These are phyloP conservation scores for Daldinia sp. DNA, from an alignment of 2,329 filamentous ascomycete genomes.

Conservation along the genomic window DNA sequence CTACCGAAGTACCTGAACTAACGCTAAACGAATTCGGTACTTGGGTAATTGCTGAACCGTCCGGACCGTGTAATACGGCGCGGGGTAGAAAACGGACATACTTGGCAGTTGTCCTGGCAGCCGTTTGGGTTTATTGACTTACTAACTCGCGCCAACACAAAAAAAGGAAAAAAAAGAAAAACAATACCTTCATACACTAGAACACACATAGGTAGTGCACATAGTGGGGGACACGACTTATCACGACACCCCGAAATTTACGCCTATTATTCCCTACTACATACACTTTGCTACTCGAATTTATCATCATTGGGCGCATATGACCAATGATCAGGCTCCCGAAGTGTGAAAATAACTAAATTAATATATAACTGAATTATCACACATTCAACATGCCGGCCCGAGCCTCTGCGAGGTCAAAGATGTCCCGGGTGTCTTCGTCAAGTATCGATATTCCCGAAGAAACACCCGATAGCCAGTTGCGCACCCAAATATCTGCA, in stretches of 20 bases:
- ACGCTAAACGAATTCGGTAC: neutral
- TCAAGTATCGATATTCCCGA: constrained; percentile 68
- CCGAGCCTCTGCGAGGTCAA: constrained; percentile 61
- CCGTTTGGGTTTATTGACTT: constrained; percentile 38
- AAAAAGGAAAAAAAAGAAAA: neutral
- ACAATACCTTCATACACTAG: neutral
- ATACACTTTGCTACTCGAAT: neutral
- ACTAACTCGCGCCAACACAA: constrained; percentile 6
- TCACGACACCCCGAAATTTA: neutral
- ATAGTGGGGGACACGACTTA: neutral
- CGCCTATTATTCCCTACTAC: neutral
- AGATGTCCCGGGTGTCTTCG: constrained; percentile 62
- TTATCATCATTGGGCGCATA: neutral
- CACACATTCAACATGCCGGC: constrained; percentile 60
- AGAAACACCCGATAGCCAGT: constrained; percentile 75
- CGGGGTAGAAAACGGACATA: constrained; percentile 2
- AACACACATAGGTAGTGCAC: neutral
- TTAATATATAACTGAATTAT: constrained; percentile 33
- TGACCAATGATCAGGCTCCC: constrained; percentile 28
- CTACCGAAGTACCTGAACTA: neutral
- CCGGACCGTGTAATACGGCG: constrained; percentile 1
- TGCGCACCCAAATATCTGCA: constrained; percentile 79
- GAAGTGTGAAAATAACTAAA: constrained; percentile 21
- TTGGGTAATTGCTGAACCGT: neutral
- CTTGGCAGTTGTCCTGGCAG: constrained; percentile 36